A percentile compares a stretch with the other conserved stretches of the same genome.
Conservation (phyloP, 2,329 filamentous ascomycete species). For the Cadophora gregata region DNA sequence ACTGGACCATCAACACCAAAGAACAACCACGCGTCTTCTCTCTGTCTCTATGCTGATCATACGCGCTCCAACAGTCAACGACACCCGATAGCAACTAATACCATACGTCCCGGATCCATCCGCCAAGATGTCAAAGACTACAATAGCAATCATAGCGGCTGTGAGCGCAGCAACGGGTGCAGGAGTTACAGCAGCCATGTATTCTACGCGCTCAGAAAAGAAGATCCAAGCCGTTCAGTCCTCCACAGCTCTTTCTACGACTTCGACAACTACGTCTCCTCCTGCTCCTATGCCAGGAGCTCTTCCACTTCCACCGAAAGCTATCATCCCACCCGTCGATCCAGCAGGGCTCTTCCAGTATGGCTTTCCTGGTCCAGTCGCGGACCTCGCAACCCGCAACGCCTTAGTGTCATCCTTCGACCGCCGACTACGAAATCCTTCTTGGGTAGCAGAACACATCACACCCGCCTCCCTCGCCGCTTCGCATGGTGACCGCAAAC, state of each 20-base stretch:
- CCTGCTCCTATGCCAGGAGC: conserved; percentile 41
- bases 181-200: conserved; percentile 72
- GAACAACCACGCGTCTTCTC: conserved; percentile 33
- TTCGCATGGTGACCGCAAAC: conserved; percentile 80
- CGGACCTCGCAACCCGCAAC: conserved; percentile 78
- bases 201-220: conserved; percentile 60
- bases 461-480: conserved; percentile 80
- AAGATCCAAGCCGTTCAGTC: conserved; percentile 46
- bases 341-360: conserved; percentile 81
- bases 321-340: conserved; percentile 63
- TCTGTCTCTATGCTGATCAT: conserved; percentile 36
- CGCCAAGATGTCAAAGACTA: conserved; percentile 76
- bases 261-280: conserved; percentile 38
- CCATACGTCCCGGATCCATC: conserved; percentile 15
- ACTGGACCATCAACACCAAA: conserved; percentile 32
- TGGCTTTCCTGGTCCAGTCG: conserved; percentile 89
- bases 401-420: conserved; percentile 89
- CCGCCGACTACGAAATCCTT: conserved; percentile 86
- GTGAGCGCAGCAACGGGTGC: conserved; percentile 79
- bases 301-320: conserved; percentile 36
- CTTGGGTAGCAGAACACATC: conserved; percentile 97
- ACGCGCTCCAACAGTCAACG: conserved; percentile 19
- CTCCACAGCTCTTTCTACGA: conserved; percentile 37
- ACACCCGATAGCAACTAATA: conserved; percentile 34
- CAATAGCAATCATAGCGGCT: conserved; percentile 76